These are phyloP conservation scores for Chaetomiaceae sp. DNA, from an alignment of 2,329 filamentous ascomycete species.

Conservation along the genomic window DNA sequence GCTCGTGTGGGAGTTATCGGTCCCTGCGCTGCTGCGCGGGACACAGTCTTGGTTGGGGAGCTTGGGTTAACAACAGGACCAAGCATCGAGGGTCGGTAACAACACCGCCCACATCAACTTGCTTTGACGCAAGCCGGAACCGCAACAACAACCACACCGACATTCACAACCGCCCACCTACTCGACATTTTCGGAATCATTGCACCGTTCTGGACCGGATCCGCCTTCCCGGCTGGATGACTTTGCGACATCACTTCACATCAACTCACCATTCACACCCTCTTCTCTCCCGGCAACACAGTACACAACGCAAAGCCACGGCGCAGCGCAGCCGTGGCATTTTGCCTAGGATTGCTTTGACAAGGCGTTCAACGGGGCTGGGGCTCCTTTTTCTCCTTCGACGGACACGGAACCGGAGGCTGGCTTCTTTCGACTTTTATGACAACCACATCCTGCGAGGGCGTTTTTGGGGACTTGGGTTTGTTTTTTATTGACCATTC, in stretches of 20 bases:
- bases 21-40: no score
- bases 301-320: background rate
- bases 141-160: background rate
- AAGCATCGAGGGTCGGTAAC: background rate
- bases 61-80: conserved; percentile 13
- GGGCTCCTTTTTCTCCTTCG: background rate
- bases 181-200: background rate
- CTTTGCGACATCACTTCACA: background rate
- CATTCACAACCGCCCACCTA: background rate
- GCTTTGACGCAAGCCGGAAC: background rate
- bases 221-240: background rate
- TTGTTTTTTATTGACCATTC: background rate
- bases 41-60: no score
- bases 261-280: background rate
- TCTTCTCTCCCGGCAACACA: background rate
- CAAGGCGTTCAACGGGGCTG: conserved; percentile 4
- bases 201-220: background rate
- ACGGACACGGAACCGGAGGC: background rate
- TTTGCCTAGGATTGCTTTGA: background rate
- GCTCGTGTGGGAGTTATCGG: no score
- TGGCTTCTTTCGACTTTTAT: background rate
- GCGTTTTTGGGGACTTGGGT: background rate
- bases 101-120: no score
- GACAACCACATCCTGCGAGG: background rate
- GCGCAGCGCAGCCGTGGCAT: conserved; percentile 1